Evolutionary conservation across 371 early-diverging fungal genomes (phyloP), one percentile per base, ranked within the genome.

Genomic region (Parasitella parasitica): DNA sequence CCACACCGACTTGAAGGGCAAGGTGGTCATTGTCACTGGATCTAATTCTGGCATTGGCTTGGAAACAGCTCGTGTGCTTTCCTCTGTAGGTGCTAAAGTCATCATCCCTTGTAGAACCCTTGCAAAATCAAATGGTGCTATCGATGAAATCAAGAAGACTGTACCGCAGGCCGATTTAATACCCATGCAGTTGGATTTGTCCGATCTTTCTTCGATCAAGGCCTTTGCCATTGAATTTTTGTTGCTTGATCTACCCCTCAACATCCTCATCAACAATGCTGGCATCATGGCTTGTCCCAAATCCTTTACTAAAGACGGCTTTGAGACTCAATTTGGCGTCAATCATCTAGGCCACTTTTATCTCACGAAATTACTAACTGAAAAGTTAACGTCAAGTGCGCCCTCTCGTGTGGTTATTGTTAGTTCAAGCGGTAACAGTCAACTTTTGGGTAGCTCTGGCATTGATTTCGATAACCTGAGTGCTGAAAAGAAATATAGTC

Each of bases 321-420:
- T 70, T n/a, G 74, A 73, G 38, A 57, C 27, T 6, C 70, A 65
- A 32, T 69, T 71, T 36, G 72, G 61, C 2, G 68, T 64, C 2
- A 93, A 94, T 72, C 91, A 92, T 58, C 60, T 94, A n/a, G 94
- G 86, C 11, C 89, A 88, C 54, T 85, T 86, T 57, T 79, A 77
- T 15, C 77, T 90, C 51, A 87, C 87, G 6, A 71, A 62, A 26
- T 70, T 70, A 2, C 77, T 93, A 15, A 61, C 90, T 2, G 85
- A 85, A 41, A n/a, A 74, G 18, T 68, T 91, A 60, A 78, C 81
- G 51, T 52, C 70, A 20, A 70, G 77, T 24, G 66, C 69, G 16
- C 72, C 81, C 6, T 72, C 84, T 22, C 76, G 89, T 6, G 78
- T 91, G 22, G 81, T 89, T 15, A 76, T 71, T 57, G 63, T 84